phyloP scores from a whole-genome alignment of 768 basidiomycete species.

The Auriscalpium orientale region DNA sequence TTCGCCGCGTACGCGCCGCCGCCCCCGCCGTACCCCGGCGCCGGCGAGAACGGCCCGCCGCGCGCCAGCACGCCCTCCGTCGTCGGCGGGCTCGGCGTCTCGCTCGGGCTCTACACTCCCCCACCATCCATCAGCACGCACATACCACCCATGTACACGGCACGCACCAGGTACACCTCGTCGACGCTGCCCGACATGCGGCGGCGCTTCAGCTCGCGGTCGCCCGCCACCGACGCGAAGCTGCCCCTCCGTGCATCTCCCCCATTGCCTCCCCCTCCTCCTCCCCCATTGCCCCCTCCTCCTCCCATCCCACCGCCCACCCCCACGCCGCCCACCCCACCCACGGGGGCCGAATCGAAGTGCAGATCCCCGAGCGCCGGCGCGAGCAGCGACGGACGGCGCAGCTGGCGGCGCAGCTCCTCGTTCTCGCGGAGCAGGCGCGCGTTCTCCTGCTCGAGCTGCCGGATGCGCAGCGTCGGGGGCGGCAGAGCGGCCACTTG shows the following conservation, averaged over 20 bases:
- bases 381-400: slow-evolving; percentile 12
- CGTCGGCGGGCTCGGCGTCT: slow-evolving; percentile 24
- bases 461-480: slow-evolving; percentile 66
- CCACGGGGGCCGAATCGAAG: slow-evolving; percentile 12
- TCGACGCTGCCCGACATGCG: slow-evolving; percentile 19
- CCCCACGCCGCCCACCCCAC: too few species aligned
- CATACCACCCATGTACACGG: not conserved
- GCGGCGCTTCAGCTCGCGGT: slow-evolving; percentile 20
- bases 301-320: too few species aligned
- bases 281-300: too few species aligned
- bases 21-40: not conserved
- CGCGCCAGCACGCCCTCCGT: slow-evolving; percentile 15
- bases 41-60: slow-evolving; percentile 13
- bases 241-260: too few species aligned
- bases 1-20: too few species aligned
- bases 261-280: too few species aligned
- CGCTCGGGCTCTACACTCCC: slow-evolving; percentile 12
- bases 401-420: slow-evolving; percentile 58
- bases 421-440: slow-evolving; percentile 67
- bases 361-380: slow-evolving; percentile 5
- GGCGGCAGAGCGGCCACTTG: slow-evolving; percentile 69
- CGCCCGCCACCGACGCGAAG: not conserved
- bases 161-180: slow-evolving; percentile 23
- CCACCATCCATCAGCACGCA: too few species aligned
- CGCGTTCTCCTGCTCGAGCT: slow-evolving; percentile 75